These are phyloP conservation scores for Mercurialis annua DNA, from an alignment of 345 rosid species.

Conservation along the genomic window DNA sequence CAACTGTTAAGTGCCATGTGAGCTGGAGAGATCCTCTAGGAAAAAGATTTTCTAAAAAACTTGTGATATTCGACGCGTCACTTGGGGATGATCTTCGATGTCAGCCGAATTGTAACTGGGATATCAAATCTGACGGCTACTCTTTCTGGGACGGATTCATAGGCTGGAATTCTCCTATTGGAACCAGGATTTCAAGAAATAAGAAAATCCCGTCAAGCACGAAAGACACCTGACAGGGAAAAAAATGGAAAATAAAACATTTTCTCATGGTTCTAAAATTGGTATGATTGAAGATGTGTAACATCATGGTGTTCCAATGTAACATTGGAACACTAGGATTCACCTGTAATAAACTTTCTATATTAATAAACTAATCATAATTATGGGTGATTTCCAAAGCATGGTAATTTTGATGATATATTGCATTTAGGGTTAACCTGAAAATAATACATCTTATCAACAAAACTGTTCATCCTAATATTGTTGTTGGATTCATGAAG, in stretches of 20 bases:
- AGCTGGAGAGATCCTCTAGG: not conserved
- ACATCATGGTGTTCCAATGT: no score
- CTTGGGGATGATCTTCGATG: not conserved
- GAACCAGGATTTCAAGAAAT: not conserved
- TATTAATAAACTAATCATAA: no score
- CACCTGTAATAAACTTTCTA: no score
- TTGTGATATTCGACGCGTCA: not conserved
- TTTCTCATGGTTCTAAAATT: not conserved
- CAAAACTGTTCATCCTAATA: no score
- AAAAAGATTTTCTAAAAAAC: not conserved
- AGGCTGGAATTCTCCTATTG: not conserved
- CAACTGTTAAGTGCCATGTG: not conserved
- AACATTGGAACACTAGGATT: no score
- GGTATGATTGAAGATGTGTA: no score
- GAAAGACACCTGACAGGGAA: not conserved
- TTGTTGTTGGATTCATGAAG: no score
- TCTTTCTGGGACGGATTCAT: not conserved
- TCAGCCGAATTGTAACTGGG: not conserved
- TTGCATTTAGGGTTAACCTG: no score
- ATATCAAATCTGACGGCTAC: not conserved
- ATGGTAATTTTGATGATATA: no score
- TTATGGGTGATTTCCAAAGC: no score
- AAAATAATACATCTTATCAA: no score
- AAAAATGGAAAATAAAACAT: not conserved
- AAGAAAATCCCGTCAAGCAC: not conserved